Base-by-base conservation (phyloP, 371 early-diverging fungal species). In the Rhizopus microsporus region DNA sequence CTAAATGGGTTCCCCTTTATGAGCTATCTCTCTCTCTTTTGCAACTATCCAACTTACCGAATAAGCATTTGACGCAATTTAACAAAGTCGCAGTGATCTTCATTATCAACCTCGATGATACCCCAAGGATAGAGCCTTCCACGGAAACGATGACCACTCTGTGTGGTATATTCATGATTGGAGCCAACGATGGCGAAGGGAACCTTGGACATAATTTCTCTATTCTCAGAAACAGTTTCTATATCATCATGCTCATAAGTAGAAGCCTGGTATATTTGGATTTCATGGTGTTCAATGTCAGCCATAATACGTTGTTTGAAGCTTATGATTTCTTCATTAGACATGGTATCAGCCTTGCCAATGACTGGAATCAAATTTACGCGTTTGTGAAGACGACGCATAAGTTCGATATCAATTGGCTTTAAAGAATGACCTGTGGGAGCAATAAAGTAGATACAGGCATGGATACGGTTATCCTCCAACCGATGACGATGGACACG, bases 351-450 rank as follows among this genome's bases (percentile, higher is more conserved):
- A 10, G 97, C 87, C 68, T 99, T 98, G 58, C 99, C 93, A 68
- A 99, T 96, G 42, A 99, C 91, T 4, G 99, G 99, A 63, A 99
- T 94, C 59, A 98, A 78, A 75, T 98, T 98, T 62, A 96, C 97
- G 57, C 92, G 88, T n/a, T 91, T 89, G 62, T 93, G 93, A 53
- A 98, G 78, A 51, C 88, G 84, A 75, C 89, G 88, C 96, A 98
- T 97, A 67, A 96, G 94, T 73, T 95, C 96, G 56, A 98, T 88
- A 71, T 98, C 98, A 33, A 96, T 63, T 8, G 94, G 92, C 67
- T 93, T 93, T 62, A 96, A 83, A 7, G 90, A 85, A 76, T 95
- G 95, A 5, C 94, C 95, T 35, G 96, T 96, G 45, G 98, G 97
- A 38, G 94, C 88, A 69, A 98, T 97, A 60, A 98, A 97, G 85